A percentile compares a stretch with the other conserved stretches of the same genome.
These are phyloP conservation scores for Penicillium robsamsonii DNA, from an alignment of 495 filamentous ascomycete species.

Conservation along the genomic window DNA sequence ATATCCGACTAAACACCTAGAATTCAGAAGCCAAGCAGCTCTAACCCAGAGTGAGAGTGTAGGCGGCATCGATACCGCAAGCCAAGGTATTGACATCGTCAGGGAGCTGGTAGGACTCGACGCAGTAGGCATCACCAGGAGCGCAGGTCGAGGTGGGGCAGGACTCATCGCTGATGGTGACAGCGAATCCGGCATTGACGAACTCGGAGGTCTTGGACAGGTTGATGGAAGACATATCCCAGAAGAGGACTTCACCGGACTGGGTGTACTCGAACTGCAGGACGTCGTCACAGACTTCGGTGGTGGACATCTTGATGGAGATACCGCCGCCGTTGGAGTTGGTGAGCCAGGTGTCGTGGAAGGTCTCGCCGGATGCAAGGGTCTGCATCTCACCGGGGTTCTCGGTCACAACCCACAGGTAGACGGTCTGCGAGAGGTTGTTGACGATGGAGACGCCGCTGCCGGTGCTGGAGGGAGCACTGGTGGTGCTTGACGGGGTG, in stretches of 20 bases:
- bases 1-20: slow-evolving; percentile 8
- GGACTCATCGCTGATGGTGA: slow-evolving; percentile 27
- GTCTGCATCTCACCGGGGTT: slow-evolving; percentile 26
- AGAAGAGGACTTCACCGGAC: slow-evolving; percentile 39
- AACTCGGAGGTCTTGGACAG: slow-evolving; percentile 30
- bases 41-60: slow-evolving; percentile 27
- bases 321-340: slow-evolving; percentile 40
- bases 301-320: slow-evolving; percentile 44
- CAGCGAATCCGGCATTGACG: slow-evolving; percentile 34
- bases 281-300: slow-evolving; percentile 21
- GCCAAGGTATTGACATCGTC: slow-evolving; percentile 33
- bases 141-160: slow-evolving; percentile 32
- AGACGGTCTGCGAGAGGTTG: slow-evolving; percentile 35
- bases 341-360: slow-evolving; percentile 33
- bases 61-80: slow-evolving; percentile 22
- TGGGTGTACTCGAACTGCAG: slow-evolving; percentile 49
- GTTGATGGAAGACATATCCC: slow-evolving; percentile 47
- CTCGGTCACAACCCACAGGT: slow-evolving; percentile 37
- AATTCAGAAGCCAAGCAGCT: background rate
- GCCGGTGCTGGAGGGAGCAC: slow-evolving; percentile 12
- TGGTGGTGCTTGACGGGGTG: slow-evolving; percentile 1
- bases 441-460: slow-evolving; percentile 36
- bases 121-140: slow-evolving; percentile 34
- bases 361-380: slow-evolving; percentile 26
- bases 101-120: slow-evolving; percentile 34